Base-by-base conservation (phyloP, 108 stramenopile genomes). In the Cyclostephanos tholiformis region DNA sequence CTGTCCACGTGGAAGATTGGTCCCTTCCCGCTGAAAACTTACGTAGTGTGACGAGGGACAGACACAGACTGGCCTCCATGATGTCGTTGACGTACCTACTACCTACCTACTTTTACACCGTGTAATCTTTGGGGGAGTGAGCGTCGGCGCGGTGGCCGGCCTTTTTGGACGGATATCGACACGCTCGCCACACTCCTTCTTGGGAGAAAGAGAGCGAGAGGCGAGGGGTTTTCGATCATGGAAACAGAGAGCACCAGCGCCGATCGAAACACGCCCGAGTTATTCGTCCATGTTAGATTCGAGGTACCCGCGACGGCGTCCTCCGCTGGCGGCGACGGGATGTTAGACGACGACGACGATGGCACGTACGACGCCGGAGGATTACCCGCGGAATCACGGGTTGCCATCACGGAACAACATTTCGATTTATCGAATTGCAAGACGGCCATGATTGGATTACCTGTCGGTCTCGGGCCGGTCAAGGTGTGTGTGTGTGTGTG, bases 371-470 rank as follows among this genome's bases (percentile, higher is more conserved):
- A 62, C 17, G 53, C 3, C 26, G 25, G 7, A 14, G 26, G 30
- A 0, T 35, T 29, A 0, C 32, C 9, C 17, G 17, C 27, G 36
- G 25, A 38, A 55, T 57, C 72, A 16, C 4, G 3, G 3, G 43
- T 57, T 30, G 65, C 35, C 36, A 36, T 59, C 30, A 65, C 55
- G 30, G 57, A 72, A 11, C 81, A 78, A 46, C 56, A 27, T 22
- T 80, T 77, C 48, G 66, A 72, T 52, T 46, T 29, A 41, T 29
- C 65, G n/a, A 77, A 72, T 67, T 55, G 50, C 50, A 43, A 35
- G 51, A 25, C 55, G 8, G 79, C 79, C 29, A 52, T 71, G n/a
- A 66, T 84, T 30, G 83, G 83, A 49, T 53, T 76, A 30, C 65
- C 74, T 16, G 26, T 71, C 14, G 76, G 79, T 22, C 55, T 55